phyloP scores from a whole-genome alignment of 371 early-diverging fungal genomes.

The Coemansia sp. region DNA sequence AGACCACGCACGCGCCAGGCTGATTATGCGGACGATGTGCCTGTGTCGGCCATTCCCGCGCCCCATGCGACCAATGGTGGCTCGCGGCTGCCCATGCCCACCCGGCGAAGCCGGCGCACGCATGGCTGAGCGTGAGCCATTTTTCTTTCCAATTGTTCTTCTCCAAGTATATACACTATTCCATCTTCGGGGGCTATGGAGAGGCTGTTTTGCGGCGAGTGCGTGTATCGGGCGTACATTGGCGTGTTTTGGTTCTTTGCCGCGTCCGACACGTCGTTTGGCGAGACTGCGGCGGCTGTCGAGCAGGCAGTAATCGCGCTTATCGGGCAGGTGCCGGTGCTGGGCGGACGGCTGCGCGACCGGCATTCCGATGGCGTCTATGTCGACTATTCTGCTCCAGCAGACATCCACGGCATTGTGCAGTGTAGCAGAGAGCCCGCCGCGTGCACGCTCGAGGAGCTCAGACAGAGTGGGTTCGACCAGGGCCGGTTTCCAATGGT shows the following conservation, averaged over 20 bases:
- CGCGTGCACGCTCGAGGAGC: background rate
- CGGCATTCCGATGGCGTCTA: background rate
- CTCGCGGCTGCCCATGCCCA: constrained; percentile 12
- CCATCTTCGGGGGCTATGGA: background rate
- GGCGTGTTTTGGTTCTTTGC: constrained; percentile 21
- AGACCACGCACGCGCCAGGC: constrained; percentile 15
- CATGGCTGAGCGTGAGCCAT: constrained; percentile 1
- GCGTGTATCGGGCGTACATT: constrained; percentile 19
- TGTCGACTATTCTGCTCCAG: background rate
- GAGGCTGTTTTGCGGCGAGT: constrained; percentile 2
- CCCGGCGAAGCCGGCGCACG: constrained; percentile 10
- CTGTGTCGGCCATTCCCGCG: background rate
- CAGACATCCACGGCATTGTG: background rate
- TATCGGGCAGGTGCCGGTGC: constrained; percentile 6
- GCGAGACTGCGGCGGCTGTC: background rate
- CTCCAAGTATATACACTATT: no score
- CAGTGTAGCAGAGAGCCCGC: background rate
- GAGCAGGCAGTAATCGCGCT: constrained; percentile 8
- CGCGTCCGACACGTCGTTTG: background rate
- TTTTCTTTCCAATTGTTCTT: background rate
- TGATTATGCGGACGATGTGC: background rate
- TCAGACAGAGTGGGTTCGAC: constrained; percentile 7
- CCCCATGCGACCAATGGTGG: background rate
- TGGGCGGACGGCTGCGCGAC: constrained; percentile 5
- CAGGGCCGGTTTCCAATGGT: constrained; percentile 12